Evolutionary conservation across 2,329 filamentous ascomycete species (phyloP).

Genomic region (Coleophoma cylindrospora): DNA sequence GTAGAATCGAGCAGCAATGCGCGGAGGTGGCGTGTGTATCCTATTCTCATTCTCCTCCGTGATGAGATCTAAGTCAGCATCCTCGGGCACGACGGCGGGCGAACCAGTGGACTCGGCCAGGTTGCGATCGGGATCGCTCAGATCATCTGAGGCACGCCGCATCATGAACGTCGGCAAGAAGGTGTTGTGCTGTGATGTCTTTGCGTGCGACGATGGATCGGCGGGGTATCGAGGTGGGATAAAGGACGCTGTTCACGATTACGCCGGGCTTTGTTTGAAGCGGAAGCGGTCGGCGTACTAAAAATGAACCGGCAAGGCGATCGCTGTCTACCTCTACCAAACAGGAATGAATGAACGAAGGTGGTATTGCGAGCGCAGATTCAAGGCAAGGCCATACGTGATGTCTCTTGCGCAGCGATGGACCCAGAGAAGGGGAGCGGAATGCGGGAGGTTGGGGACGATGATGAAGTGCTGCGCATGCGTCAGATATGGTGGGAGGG

Average conservation of each 20-base stretch:
- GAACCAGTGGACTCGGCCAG: slow-evolving; percentile 21
- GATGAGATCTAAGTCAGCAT: slow-evolving; percentile 22
- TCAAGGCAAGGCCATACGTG: background rate
- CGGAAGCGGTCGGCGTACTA: background rate
- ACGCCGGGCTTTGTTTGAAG: too few relatives aligned
- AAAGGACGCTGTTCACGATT: slow-evolving; percentile 1
- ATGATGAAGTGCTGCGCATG: background rate
- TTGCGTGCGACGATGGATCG: background rate
- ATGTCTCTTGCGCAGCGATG: background rate
- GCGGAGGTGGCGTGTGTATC: slow-evolving; percentile 62
- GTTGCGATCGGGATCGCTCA: slow-evolving; percentile 28
- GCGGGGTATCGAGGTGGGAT: background rate
- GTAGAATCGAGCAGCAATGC: slow-evolving; percentile 76
- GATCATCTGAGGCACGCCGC: slow-evolving; percentile 23
- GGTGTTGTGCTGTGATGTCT: background rate
- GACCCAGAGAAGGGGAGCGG: background rate
- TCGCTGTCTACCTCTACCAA: slow-evolving; percentile 4
- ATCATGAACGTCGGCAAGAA: slow-evolving; percentile 14
- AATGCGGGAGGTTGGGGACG: background rate
- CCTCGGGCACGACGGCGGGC: slow-evolving; percentile 12
- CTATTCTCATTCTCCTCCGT: slow-evolving; percentile 23
- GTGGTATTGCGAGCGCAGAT: background rate
- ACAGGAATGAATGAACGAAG: background rate
- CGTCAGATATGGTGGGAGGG: slow-evolving; percentile 3
- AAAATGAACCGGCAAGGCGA: slow-evolving; percentile 2